A percentile compares a stretch with the other conserved stretches of the same genome.
phyloP scores from a whole-genome alignment of 441 rosid species.

The Omphalea diandra region DNA sequence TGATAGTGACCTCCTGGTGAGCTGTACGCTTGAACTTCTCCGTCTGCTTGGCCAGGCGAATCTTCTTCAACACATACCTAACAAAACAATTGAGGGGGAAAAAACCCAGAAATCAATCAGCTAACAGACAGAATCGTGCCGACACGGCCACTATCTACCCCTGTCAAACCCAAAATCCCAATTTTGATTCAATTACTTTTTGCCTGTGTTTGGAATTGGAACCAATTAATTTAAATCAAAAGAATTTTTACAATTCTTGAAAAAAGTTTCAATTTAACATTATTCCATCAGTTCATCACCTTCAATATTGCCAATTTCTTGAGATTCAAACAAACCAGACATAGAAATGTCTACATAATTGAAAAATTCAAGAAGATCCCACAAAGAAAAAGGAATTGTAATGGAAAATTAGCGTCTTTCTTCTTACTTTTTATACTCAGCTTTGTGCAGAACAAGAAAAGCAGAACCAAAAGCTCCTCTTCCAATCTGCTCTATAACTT shows the following conservation, averaged over 20 bases:
- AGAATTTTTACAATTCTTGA: background rate
- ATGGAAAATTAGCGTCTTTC: background rate
- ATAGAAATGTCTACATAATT: background rate
- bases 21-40: slow-evolving; percentile 87
- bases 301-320: slow-evolving; percentile 9
- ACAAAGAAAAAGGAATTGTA: slow-evolving; percentile 3
- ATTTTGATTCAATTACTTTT: slow-evolving; percentile 15
- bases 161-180: slow-evolving; percentile 20
- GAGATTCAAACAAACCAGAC: background rate
- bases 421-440: slow-evolving; percentile 62
- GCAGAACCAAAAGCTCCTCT: slow-evolving; percentile 83
- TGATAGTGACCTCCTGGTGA: slow-evolving; percentile 75
- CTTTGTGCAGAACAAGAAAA: slow-evolving; percentile 73
- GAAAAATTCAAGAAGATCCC: slow-evolving; percentile 9
- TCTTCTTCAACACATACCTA: slow-evolving; percentile 93
- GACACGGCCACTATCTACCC: slow-evolving; percentile 27
- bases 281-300: slow-evolving; percentile 14
- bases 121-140: slow-evolving; percentile 35
- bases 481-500: slow-evolving; percentile 77
- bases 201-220: background rate
- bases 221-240: background rate
- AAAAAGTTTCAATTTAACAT: too few species aligned
- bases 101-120: slow-evolving; percentile 21
- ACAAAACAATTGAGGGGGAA: slow-evolving; percentile 19
- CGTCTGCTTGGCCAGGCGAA: slow-evolving; percentile 81